Evolutionary conservation across 768 basidiomycete species (phyloP).

Genomic region (Mycena vitilis): DNA sequence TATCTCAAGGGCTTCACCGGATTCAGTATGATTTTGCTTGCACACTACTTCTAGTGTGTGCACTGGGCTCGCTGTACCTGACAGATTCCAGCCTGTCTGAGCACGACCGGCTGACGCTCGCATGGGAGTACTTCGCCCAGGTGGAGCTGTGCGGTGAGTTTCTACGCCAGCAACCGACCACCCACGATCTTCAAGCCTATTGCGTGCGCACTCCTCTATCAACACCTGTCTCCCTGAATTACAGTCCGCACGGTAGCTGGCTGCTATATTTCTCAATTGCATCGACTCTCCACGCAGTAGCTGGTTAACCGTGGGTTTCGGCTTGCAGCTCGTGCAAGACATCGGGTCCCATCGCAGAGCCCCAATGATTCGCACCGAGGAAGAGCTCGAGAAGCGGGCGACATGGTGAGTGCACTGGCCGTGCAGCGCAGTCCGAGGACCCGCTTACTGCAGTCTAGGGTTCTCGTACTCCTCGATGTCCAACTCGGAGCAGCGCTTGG

Average conservation of each 20-base stretch:
- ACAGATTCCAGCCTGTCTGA: background rate
- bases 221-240: background rate
- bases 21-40: constrained; percentile 52
- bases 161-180: constrained; percentile 1
- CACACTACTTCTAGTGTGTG: constrained; percentile 63
- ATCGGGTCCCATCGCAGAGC: constrained; percentile 10
- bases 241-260: background rate
- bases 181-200: constrained; percentile 21
- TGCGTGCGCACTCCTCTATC: constrained; percentile 4
- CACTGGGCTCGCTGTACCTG: constrained; percentile 51
- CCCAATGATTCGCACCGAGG: background rate
- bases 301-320: constrained; percentile 11
- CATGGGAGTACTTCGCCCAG: constrained; percentile 15
- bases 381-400: constrained; percentile 20
- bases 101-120: background rate
- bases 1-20: constrained; percentile 50
- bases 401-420: background rate
- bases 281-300: background rate
- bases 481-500: background rate
- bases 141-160: constrained; percentile 8
- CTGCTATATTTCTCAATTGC: constrained; percentile 1
- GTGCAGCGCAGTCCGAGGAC: background rate
- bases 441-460: background rate
- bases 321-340: constrained; percentile 4
- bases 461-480: background rate